These are phyloP conservation scores for Camellia sinensis DNA, from an alignment of 148 eudicot species.

Conservation along the genomic window DNA sequence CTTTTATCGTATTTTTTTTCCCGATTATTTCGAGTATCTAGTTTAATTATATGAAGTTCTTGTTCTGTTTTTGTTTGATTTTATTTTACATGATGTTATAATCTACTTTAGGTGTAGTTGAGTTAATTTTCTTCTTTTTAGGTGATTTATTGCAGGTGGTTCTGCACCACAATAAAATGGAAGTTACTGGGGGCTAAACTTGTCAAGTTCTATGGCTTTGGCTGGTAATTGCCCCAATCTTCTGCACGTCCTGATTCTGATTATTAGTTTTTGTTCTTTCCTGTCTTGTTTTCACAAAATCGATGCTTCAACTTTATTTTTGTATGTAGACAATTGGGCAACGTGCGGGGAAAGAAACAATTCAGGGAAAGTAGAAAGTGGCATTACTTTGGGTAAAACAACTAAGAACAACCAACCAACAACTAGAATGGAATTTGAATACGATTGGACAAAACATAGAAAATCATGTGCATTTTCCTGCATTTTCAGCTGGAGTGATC, in stretches of 20 bases:
- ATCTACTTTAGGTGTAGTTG: background rate
- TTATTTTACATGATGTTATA: background rate
- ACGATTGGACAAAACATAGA: constrained; percentile 46
- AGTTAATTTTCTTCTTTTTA: background rate
- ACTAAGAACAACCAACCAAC: constrained; percentile 26
- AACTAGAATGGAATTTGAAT: constrained; percentile 70
- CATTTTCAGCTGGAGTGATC: constrained; percentile 44
- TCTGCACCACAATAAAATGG: constrained; percentile 38
- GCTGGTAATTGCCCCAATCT: constrained; percentile 40
- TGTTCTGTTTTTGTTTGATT: background rate
- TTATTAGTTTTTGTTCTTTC: constrained; percentile 5
- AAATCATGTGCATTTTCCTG: constrained; percentile 45
- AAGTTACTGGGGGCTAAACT: constrained; percentile 61
- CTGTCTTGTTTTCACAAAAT: background rate
- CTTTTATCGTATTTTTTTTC: too few species aligned
- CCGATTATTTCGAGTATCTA: too few species aligned
- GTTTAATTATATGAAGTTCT: background rate
- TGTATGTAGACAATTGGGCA: constrained; percentile 37
- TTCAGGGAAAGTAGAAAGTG: constrained; percentile 25
- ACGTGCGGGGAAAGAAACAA: constrained; percentile 45
- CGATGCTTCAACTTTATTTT: background rate
- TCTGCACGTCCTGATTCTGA: background rate
- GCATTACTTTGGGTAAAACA: constrained; percentile 26
- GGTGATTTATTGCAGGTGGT: constrained; percentile 21
- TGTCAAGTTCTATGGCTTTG: constrained; percentile 59